These are phyloP conservation scores for Coemansia guatemalensis DNA, from an alignment of 192 early-diverging fungal genomes.

Conservation along the genomic window DNA sequence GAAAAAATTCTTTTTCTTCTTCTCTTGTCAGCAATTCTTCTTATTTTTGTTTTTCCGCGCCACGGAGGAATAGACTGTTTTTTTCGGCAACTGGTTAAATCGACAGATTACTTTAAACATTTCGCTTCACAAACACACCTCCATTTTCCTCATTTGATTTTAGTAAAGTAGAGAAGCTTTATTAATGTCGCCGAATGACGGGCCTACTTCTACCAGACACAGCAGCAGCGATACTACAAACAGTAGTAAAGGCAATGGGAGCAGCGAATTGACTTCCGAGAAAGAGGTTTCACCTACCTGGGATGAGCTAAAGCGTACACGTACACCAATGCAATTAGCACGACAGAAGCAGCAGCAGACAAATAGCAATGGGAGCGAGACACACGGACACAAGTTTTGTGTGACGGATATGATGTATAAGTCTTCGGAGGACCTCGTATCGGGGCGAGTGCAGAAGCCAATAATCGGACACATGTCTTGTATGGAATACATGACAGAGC, in stretches of 20 bases:
- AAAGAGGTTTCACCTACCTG: conserved; percentile 12
- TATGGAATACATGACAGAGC: conserved; percentile 10
- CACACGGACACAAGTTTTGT: background rate
- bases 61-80: too few species aligned
- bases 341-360: background rate
- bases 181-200: conserved; percentile 1
- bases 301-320: conserved; percentile 20
- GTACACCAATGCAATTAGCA: conserved; percentile 7
- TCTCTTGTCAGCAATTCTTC: background rate
- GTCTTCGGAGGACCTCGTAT: background rate
- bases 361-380: background rate
- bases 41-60: background rate
- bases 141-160: background rate
- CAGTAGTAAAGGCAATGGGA: background rate
- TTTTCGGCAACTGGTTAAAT: too few species aligned
- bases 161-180: background rate
- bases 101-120: too few species aligned
- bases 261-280: background rate
- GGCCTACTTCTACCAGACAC: background rate
- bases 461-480: conserved; percentile 7
- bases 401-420: background rate
- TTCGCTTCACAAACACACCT: too few species aligned
- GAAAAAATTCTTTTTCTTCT: background rate
- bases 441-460: conserved; percentile 4
- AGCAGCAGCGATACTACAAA: background rate